Evolutionary conservation across 2,329 filamentous ascomycete genomes (phyloP).

Genomic region (Biscogniauxia sp.): DNA sequence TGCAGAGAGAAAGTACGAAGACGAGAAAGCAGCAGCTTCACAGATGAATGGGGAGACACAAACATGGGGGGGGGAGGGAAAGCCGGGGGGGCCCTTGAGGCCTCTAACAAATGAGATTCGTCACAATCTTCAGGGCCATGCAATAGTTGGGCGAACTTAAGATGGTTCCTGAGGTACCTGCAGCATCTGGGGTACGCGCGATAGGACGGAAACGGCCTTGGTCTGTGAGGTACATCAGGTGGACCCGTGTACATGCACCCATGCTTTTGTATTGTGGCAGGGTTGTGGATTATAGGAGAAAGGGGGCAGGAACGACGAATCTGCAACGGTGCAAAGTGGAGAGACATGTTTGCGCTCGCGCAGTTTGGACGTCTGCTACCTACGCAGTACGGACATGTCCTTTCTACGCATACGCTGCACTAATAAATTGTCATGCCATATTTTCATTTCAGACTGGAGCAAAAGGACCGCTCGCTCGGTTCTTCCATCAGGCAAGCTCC

Average conservation of each 20-base stretch:
- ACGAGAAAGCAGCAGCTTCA: neutral
- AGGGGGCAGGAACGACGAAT: neutral
- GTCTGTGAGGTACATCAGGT: neutral
- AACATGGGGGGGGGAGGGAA: neutral
- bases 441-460: neutral
- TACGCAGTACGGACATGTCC: too few species aligned
- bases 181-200: constrained; percentile 2
- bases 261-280: neutral
- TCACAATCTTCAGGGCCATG: neutral
- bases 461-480: neutral
- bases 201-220: neutral
- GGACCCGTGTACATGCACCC: neutral
- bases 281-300: neutral
- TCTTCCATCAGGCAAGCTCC: neutral
- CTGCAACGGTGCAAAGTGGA: neutral
- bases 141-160: neutral
- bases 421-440: neutral
- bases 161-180: constrained; percentile 1
- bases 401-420: too few species aligned
- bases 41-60: neutral
- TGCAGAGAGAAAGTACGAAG: neutral
- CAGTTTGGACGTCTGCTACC: neutral
- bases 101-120: neutral
- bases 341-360: neutral
- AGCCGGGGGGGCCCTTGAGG: neutral